A percentile compares a stretch with the other conserved stretches of the same genome.
These are phyloP conservation scores for Diaporthe sp. DNA, from an alignment of 2,329 filamentous ascomycete genomes.

Conservation along the genomic window DNA sequence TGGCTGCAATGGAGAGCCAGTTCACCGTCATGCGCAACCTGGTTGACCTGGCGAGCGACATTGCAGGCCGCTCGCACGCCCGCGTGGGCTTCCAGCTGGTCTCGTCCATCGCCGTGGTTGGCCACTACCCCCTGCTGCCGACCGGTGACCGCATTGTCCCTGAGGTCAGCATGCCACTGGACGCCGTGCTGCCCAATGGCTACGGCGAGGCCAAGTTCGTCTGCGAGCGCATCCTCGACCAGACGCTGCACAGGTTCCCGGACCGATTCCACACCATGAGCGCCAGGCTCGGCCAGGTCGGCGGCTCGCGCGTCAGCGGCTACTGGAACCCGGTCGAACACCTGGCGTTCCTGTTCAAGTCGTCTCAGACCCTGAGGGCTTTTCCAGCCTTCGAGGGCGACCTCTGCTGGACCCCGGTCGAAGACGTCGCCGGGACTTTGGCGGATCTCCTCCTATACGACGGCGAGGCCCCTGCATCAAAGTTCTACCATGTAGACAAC, in stretches of 20 bases:
- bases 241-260: constrained; percentile 55
- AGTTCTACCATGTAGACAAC: constrained; percentile 25
- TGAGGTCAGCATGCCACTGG: too few relatives aligned
- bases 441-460: too few relatives aligned
- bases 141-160: constrained; percentile 47
- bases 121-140: constrained; percentile 34
- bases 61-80: background rate
- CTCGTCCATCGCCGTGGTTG: constrained; percentile 53
- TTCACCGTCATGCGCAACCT: constrained; percentile 56
- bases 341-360: constrained; percentile 60
- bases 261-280: too few relatives aligned
- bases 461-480: too few relatives aligned
- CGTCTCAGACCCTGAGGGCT: constrained; percentile 54
- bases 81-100: constrained; percentile 52
- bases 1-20: constrained; percentile 52
- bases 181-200: too few relatives aligned
- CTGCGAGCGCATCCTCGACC: constrained; percentile 60
- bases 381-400: constrained; percentile 53
- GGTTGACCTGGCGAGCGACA: constrained; percentile 52
- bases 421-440: constrained; percentile 43
- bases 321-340: constrained; percentile 66
- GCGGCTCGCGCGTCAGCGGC: constrained; percentile 55
- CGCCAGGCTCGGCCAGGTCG: constrained; percentile 51
- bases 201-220: constrained; percentile 64
- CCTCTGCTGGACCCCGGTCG: constrained; percentile 58